phyloP scores from a whole-genome alignment of 225 moss, liverwort and hornwort species.

The Polytrichum formosum region DNA sequence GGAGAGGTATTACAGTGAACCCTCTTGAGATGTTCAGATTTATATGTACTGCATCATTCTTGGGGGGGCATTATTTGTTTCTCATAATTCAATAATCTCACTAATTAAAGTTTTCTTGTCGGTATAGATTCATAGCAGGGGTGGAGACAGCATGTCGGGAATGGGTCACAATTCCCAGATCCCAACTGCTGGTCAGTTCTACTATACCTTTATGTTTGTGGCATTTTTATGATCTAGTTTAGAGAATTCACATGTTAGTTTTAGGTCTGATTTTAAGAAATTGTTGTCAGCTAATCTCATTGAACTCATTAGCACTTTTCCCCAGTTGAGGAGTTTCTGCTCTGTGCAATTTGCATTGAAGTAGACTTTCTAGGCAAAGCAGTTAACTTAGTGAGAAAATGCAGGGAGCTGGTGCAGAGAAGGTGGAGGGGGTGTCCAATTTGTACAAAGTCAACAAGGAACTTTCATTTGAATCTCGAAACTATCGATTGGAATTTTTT shows the following conservation, averaged over 20 bases:
- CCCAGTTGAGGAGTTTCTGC: too few species aligned
- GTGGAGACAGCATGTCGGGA: conserved; percentile 78
- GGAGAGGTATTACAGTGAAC: conserved; percentile 69
- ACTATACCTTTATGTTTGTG: conserved; percentile 7
- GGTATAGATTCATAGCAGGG: conserved; percentile 78
- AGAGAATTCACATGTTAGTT: too few species aligned
- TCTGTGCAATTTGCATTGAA: too few species aligned
- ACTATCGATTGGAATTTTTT: conserved; percentile 63
- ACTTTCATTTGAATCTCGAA: conserved; percentile 67
- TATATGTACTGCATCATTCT: neutral
- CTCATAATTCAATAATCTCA: too few species aligned
- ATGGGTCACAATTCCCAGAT: conserved; percentile 72
- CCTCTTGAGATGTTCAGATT: neutral
- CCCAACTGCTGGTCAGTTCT: conserved; percentile 51
- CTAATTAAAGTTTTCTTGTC: conserved; percentile 2
- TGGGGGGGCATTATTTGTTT: neutral
- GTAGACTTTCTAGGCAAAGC: neutral
- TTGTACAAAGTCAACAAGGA: conserved; percentile 69
- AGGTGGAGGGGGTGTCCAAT: conserved; percentile 62
- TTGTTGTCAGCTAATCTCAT: too few species aligned
- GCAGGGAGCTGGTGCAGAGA: conserved; percentile 80
- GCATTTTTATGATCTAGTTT: too few species aligned
- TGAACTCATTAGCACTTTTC: too few species aligned
- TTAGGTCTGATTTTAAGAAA: too few species aligned
- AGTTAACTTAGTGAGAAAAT: conserved; percentile 26